Conservation (phyloP, 2,329 filamentous ascomycete species). For the Incumbomyces lentus region DNA sequence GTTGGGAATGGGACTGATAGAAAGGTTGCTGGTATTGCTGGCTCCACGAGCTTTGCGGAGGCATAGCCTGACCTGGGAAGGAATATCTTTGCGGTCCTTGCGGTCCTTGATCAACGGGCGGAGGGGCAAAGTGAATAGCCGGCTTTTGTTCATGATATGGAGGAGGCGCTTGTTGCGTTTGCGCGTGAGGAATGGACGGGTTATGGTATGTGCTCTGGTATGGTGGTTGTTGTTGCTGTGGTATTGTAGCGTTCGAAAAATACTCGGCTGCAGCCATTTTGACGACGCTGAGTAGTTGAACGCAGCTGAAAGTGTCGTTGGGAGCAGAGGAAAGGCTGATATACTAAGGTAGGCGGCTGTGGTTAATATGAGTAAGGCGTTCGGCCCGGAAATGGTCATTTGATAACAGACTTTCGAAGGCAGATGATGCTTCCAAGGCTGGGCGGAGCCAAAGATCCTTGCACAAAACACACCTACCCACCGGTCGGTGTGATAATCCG, state of each 20-base stretch:
- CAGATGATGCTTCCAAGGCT: neutral
- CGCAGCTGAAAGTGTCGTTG: neutral
- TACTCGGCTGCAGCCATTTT: slow-evolving; percentile 20
- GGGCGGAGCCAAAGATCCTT: neutral
- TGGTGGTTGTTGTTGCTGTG: slow-evolving; percentile 9
- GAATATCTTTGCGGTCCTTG: slow-evolving; percentile 9
- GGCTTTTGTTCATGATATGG: slow-evolving; percentile 13
- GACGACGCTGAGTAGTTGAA: neutral
- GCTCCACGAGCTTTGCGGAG: slow-evolving; percentile 8
- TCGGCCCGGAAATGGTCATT: neutral
- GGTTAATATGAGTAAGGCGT: too few relatives aligned
- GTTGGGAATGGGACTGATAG: slow-evolving; percentile 8
- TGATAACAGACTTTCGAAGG: slow-evolving; percentile 1
- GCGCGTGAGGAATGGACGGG: neutral
- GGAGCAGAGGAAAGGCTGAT: neutral
- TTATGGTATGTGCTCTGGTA: neutral
- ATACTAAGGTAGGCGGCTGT: neutral
- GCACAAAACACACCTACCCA: neutral
- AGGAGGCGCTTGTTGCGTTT: slow-evolving; percentile 12
- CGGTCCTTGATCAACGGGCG: neutral
- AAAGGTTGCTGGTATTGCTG: slow-evolving; percentile 6
- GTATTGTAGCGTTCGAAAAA: slow-evolving; percentile 12
- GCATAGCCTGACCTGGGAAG: slow-evolving; percentile 8
- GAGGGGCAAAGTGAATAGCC: slow-evolving; percentile 16
- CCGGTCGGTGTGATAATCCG: too few relatives aligned